phyloP scores from a whole-genome alignment of 2,329 filamentous ascomycete genomes.

The Zasmidium citrigriseum region DNA sequence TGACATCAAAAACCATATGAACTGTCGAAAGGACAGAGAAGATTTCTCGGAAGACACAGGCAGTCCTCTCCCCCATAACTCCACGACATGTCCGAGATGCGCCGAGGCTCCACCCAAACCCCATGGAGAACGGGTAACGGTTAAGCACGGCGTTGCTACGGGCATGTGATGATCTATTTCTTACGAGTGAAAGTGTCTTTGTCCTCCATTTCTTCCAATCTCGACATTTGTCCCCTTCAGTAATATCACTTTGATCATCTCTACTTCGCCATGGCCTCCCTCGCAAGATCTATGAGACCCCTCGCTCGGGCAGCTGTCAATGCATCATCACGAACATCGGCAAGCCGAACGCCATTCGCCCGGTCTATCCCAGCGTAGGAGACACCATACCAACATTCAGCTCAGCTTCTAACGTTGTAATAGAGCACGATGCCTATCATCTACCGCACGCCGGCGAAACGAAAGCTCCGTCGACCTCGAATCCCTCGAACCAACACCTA shows the following conservation, averaged over 20 bases:
- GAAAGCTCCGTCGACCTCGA: conserved; percentile 58
- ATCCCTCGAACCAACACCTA: conserved; percentile 83
- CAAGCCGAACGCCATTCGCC: conserved; percentile 18
- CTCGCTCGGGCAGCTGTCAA: conserved; percentile 32
- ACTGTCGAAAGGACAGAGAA: not conserved
- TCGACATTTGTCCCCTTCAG: not conserved
- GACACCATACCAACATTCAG: not conserved
- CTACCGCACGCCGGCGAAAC: conserved; percentile 40
- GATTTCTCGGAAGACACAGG: no score
- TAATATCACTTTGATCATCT: not conserved
- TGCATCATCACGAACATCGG: conserved; percentile 19
- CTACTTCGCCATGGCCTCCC: conserved; percentile 29
- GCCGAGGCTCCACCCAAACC: not conserved
- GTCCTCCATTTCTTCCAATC: not conserved
- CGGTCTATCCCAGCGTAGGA: conserved; percentile 20
- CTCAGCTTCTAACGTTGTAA: not conserved
- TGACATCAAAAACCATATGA: not conserved
- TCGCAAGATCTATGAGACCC: conserved; percentile 36
- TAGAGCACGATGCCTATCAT: conserved; percentile 44
- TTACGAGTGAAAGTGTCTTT: not conserved
- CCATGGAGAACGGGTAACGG: conserved; percentile 7
- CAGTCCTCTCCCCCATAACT: not conserved
- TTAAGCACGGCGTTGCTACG: not conserved
- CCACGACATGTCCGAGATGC: not conserved
- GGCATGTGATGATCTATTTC: not conserved